Base-by-base conservation (phyloP, 208 protist species). In the Zelonia costaricensis region DNA sequence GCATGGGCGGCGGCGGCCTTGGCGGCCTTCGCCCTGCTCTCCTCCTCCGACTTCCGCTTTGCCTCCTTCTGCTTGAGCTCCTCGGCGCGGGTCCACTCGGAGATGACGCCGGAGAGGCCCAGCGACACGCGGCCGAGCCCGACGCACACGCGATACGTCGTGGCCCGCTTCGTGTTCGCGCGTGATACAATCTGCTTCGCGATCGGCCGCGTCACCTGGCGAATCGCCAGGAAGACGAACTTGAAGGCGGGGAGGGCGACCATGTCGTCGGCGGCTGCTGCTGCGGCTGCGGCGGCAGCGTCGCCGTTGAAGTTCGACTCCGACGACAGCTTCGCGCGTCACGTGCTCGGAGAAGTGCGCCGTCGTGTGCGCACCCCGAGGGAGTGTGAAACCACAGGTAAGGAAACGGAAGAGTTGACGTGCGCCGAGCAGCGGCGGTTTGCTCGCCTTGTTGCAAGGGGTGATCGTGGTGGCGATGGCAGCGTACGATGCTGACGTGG, bases 161-260 rank as follows among this genome's bases (percentile, higher is more conserved):
- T 4, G 4, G 69, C 79, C 10, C 54, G 70, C 67, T 83, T 75
- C 13, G 43, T 70, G 28, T 82, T 90, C 12, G 86, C 85, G 3
- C 78, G 81, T 27, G 46, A 44, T 8, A 95, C 82, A 27, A 89
- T 84, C 38, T 73, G 67, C 40, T 63, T 74, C 8, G 81, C 79
- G 0, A 91, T 31, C 27, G 89, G 89, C 28, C 86, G 85, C 45
- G 89, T 89, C 38, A 92, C 42, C 65, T 95, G 89, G 3, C 89
- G 82, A 23, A 90, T 67, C 9, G 73, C 89, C 40, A 95, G 74
- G 52, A 92, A 83, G 53, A 85, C 43, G 31, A 95, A 89, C 62
- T 86, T 88, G 36, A 88, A 68, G 13, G 72, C 80, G 1, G 86
- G 86, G 20, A 91, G 75, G 8, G 81, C 84, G n/a, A 89, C 80